Conservation (phyloP, 257 asterid genomes). For the Primulina huaijiensis region DNA sequence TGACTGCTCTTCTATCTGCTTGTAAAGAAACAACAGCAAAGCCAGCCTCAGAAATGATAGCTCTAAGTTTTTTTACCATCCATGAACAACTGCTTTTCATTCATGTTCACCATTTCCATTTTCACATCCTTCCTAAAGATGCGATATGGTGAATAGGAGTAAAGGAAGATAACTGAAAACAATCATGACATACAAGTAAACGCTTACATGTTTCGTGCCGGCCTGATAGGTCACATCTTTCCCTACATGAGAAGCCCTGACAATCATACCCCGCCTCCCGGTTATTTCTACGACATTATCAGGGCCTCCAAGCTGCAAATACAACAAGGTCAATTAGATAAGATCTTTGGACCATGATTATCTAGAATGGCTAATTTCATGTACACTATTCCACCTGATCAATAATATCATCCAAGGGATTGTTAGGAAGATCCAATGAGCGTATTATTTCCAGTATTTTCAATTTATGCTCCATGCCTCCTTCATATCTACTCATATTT, state of each 20-base stretch:
- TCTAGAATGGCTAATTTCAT: conserved; percentile 7
- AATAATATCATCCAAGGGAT: conserved; percentile 95
- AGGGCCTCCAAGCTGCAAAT: conserved; percentile 91
- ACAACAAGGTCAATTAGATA: conserved; percentile 25
- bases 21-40: conserved; percentile 99
- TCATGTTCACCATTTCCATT: conserved; percentile 99
- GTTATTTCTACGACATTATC: conserved; percentile 95
- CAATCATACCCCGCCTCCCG: conserved; percentile 96
- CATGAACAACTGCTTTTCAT: conserved; percentile 93
- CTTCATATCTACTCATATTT: conserved; percentile 66
- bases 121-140: conserved; percentile 75
- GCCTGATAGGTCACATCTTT: conserved; percentile 97
- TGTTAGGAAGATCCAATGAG: conserved; percentile 91
- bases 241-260: conserved; percentile 81
- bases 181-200: conserved; percentile 19
- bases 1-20: conserved; percentile 90
- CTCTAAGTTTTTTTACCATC: conserved; percentile 87
- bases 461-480: conserved; percentile 68
- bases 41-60: conserved; percentile 99
- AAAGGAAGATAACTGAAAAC: conserved; percentile 23
- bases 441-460: conserved; percentile 76
- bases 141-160: conserved; percentile 28
- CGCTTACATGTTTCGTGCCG: conserved; percentile 94
- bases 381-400: conserved; percentile 63
- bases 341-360: background rate